phyloP scores from a whole-genome alignment of 768 basidiomycete species.

The Tricholoma sp. region DNA sequence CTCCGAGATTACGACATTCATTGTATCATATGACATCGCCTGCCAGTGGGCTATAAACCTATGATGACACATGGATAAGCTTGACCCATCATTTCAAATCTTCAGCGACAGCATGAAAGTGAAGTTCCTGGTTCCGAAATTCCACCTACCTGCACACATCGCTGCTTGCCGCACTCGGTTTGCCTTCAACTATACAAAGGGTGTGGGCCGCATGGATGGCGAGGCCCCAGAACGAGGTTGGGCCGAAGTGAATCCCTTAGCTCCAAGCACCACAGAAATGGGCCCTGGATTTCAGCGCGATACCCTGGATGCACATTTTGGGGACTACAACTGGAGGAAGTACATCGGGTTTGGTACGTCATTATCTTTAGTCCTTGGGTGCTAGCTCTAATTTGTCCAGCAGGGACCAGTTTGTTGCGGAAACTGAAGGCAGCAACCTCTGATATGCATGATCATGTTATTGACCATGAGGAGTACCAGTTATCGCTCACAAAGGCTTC shows the following conservation, averaged over 20 bases:
- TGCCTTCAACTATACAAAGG: constrained; percentile 1
- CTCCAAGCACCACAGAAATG: constrained; percentile 15
- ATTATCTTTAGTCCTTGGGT: too few relatives aligned
- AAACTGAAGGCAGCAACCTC: constrained; percentile 5
- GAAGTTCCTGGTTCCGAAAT: neutral
- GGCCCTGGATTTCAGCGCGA: neutral
- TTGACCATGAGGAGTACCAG: constrained; percentile 1
- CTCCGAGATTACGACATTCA: neutral
- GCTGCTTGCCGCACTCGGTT: neutral
- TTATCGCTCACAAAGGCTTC: neutral
- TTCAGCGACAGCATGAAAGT: neutral
- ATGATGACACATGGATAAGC: neutral
- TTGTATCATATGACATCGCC: constrained; percentile 19
- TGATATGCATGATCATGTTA: constrained; percentile 6
- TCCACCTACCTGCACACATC: neutral
- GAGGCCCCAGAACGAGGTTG: neutral
- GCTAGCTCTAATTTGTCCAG: neutral
- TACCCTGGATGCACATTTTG: constrained; percentile 19
- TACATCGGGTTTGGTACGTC: constrained; percentile 15
- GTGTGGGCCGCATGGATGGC: neutral
- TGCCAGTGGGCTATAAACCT: constrained; percentile 14
- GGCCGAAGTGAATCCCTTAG: constrained; percentile 22
- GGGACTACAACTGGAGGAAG: constrained; percentile 28
- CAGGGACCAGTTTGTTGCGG: neutral
- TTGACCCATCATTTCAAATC: neutral